Base-by-base conservation (phyloP, 176 grass and related monocot species). In the Oryza coarctata region DNA sequence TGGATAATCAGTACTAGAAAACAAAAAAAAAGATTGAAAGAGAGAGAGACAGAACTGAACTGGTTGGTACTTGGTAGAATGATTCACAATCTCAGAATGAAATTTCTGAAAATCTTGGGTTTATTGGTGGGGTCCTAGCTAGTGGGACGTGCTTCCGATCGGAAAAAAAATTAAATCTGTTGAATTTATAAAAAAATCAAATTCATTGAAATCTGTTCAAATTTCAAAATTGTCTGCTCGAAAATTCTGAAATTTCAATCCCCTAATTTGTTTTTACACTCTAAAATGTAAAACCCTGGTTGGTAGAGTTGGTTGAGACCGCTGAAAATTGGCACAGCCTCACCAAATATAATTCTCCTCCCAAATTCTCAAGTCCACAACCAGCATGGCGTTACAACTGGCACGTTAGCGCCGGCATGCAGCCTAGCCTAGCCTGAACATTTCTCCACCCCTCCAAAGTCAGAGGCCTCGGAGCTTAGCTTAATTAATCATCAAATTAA, bases 301-400 rank as follows among this genome's bases (percentile, higher is more conserved):
- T 55, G 20, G 18, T 9, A 55, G 20, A 55, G 20, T 2, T 5
- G 20, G 50, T 9, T 55, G 20, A 55, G 20, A 55, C n/a, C 18
- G 20, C 50, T 55, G 20, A 55, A n/a, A 55, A 55, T 55, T 55
- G 50, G 49, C 18, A 55, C 18, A 22, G 1, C 50, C 20, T n/a
- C 18, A 7, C 18, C 49, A 52, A 52, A 55, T 22, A 55, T n/a
- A 9, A 55, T 55, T 55, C 22, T 60, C 22, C 22, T 60, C 1
- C 2, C 22, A 25, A 60, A 60, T 60, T 60, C 6, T 22, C 6
- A 67, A 67, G 31, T 33, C 13, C 31, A 9, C 30, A 15, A 35
- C 30, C 64, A 67, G 3, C 12, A 66, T 47, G 41, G 70, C 44
- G 43, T 73, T 73, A 49, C 70, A 73, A 73, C 26, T 73, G 27